Percentiles rank a stretch among this genome's conserved stretches.
Conservation (phyloP, 176 grass and related monocot species). For the Carex scoparia region DNA sequence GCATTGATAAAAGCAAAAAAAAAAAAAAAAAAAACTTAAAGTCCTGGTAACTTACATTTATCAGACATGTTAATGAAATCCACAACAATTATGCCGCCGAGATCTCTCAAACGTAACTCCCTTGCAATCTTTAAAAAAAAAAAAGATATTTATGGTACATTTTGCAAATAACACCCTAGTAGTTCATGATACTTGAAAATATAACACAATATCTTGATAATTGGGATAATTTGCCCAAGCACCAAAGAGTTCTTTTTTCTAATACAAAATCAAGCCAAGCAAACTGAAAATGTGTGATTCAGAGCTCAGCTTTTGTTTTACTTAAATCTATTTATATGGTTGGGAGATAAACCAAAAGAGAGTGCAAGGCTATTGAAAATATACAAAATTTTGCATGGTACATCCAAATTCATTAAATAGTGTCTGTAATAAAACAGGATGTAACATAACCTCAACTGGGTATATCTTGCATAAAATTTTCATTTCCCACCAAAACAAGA, state of each 20-base stretch:
- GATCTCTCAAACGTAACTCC: slow-evolving; percentile 85
- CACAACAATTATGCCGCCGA: slow-evolving; percentile 95
- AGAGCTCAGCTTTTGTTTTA: not conserved
- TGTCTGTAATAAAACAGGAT: not conserved
- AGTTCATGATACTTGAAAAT: not conserved
- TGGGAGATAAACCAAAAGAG: not conserved
- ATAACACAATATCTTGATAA: not conserved
- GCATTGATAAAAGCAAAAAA: slow-evolving; percentile 6
- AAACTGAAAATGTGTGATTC: not conserved
- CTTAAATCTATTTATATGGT: not conserved
- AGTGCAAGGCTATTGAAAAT: not conserved
- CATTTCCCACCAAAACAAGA: not conserved
- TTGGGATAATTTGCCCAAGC: not conserved
- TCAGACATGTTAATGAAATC: slow-evolving; percentile 95
- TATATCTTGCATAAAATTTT: not conserved
- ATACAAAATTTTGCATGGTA: not conserved
- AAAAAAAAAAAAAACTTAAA: slow-evolving; percentile 15
- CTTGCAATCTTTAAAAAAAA: slow-evolving; percentile 71
- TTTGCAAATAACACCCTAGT: not conserved
- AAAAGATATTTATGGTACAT: no score
- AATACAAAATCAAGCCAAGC: not conserved
- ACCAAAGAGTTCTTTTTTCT: not conserved
- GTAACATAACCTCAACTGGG: not conserved
- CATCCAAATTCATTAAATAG: no score
- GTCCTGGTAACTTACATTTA: slow-evolving; percentile 66